Percentiles rank a stretch among this genome's conserved stretches.
These are phyloP conservation scores for Purpureocillium takamizusanense DNA, from an alignment of 2,329 filamentous ascomycete species.

Conservation along the genomic window DNA sequence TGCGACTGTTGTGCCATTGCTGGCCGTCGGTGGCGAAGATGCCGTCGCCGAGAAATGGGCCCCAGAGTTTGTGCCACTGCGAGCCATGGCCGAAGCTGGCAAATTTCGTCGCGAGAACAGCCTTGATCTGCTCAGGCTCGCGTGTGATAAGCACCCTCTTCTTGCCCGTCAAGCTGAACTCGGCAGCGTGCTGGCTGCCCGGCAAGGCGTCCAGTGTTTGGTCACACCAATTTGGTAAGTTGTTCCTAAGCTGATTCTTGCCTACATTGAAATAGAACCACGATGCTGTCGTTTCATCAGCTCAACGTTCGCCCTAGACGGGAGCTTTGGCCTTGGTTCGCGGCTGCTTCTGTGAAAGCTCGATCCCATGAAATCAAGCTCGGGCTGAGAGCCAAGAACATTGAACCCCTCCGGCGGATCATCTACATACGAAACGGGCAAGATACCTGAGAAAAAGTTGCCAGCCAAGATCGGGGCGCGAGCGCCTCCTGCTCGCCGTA, in stretches of 20 bases:
- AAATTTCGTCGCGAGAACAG: constrained; percentile 47
- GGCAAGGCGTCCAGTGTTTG: constrained; percentile 5
- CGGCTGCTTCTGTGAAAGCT: too few relatives aligned
- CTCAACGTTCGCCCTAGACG: too few relatives aligned
- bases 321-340: too few relatives aligned
- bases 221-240: constrained; percentile 9
- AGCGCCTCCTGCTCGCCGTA: constrained; percentile 21
- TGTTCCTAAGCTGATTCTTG: constrained; percentile 10
- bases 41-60: constrained; percentile 42
- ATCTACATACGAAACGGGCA: too few relatives aligned
- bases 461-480: constrained; percentile 21
- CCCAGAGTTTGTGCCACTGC: constrained; percentile 31
- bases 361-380: too few relatives aligned
- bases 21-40: constrained; percentile 46
- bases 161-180: constrained; percentile 11
- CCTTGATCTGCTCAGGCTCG: constrained; percentile 49
- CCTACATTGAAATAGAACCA: constrained; percentile 10
- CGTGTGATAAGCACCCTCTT: constrained; percentile 32
- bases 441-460: constrained; percentile 24
- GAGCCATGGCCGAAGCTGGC: constrained; percentile 41
- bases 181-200: constrained; percentile 7
- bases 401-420: too few relatives aligned
- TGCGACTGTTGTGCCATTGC: constrained; percentile 43
- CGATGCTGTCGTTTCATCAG: constrained; percentile 6
- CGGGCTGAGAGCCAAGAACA: too few relatives aligned